Evolutionary conservation across 305 asterid species (phyloP), one percentile per base, ranked within the genome.

Genomic region (Andrographis paniculata): DNA sequence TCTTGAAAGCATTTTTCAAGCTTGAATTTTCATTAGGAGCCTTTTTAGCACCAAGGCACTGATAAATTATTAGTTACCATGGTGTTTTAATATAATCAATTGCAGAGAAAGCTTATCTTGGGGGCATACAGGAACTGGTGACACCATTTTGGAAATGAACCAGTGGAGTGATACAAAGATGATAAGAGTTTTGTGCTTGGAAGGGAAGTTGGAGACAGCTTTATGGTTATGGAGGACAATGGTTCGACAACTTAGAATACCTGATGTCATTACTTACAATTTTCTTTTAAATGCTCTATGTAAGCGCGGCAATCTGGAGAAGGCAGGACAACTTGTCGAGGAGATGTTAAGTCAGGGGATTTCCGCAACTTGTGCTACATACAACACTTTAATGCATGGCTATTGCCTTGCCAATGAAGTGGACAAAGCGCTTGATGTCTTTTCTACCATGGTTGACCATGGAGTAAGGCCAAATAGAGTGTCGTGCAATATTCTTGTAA

Each of bases 381-480:
- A 72, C 75, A 88, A 88, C 79, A 75, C 84, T 35, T 70, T 88
- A 61, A 67, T 85, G 66, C 75, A 63, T 30, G 91, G 93, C 54
- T 85, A 74, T 77, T 82, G 93, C 63, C 50, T 46, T 52, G 63
- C 42, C 56, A 56, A 72, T 72, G 46, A 67, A 42, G 58, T 79
- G 44, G 94, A 76, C 50, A 71, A 59, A 54, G 97, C 94, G 48
- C 74, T 79, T 19, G 63, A 76, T 63, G 50, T 80, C 33, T 74
- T 87, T 53, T 67, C 76, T 20, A 64, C 68, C 22, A 84, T 88
- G 97, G 56, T 61, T 63, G 42, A 55, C 40, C 24, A 17, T 59
- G 91, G 84, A 43, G 52, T 77, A 52, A 50, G 61, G 48, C 94
- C 95, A 45, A 75, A 82, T 53, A 71, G 66, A 64, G 69, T 78